Base-by-base conservation (phyloP, 169 alveolate genomes). In the Toxoplasma gondii region DNA sequence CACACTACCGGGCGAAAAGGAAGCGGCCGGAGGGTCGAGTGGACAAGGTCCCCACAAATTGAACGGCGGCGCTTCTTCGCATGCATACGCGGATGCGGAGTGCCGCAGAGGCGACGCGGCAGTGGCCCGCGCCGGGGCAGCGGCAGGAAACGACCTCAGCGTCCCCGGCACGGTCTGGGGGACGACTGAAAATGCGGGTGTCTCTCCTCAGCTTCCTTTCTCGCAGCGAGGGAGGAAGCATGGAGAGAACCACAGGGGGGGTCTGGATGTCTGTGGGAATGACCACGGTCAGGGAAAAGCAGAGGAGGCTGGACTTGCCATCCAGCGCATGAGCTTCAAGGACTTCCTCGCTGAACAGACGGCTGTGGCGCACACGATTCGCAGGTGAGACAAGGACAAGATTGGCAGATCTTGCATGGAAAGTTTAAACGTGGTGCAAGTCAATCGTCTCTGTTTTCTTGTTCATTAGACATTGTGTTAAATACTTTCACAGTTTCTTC, bases 261-360 rank as follows among this genome's bases (percentile, higher is more conserved):
- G 74, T 12, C 7, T 31, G 74, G 31, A 64, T 1, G n/a, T 4
- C n/a, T 1, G n/a, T 9, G 38, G 34, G 69, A 16, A 39, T 64
- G 5, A 27, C 69, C 69, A 82, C 0, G 9, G 58, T 34, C 67
- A 22, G 34, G 24, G 41, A 29, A 49, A 31, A 82, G 90, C n/a
- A 36, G 67, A 44, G 24, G 69, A 82, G 41, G 64, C 69, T 41
- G 64, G 69, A 39, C 90, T 82, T 29, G 0, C n/a, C 34, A 4
- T 82, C 67, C 90, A 82, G 64, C 64, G 64, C 9, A 44, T 82
- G 64, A 41, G 44, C 10, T 36, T 82, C 17, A 27, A 82, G 34
- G 90, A 39, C 7, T 82, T 82, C 41, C 67, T 82, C 64, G 86
- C 86, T 2, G 86, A 78, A 27, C 86, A 78, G 43, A n/a, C 39